phyloP scores from a whole-genome alignment of 2,329 filamentous ascomycete genomes.

The Cryoendolithus antarcticus region DNA sequence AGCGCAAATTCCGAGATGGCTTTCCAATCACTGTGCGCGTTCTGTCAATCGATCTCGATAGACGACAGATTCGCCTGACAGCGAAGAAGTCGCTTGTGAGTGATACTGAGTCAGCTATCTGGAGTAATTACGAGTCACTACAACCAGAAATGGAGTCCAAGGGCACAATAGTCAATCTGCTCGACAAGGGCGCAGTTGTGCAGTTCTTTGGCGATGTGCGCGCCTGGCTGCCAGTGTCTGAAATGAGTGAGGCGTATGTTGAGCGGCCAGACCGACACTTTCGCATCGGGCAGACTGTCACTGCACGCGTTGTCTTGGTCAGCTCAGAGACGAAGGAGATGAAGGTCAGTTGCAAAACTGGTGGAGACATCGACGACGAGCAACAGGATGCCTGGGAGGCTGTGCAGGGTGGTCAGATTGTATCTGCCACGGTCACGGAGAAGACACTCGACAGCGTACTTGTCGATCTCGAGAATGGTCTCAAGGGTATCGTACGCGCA shows the following conservation, averaged over 20 bases:
- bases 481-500: conserved; percentile 66
- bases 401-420: conserved; percentile 59
- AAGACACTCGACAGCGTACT: conserved; percentile 36
- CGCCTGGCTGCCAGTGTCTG: conserved; percentile 81
- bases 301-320: conserved; percentile 73
- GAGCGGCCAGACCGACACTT: conserved; percentile 83
- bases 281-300: conserved; percentile 78
- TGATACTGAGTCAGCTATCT: conserved; percentile 52
- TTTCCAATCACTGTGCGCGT: conserved; percentile 75
- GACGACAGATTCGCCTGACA: conserved; percentile 71
- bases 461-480: conserved; percentile 60
- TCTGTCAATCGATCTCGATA: conserved; percentile 62
- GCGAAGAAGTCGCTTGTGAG: conserved; percentile 92
- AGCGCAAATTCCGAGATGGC: conserved; percentile 89
- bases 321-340: conserved; percentile 59
- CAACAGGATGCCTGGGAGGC: conserved; percentile 61
- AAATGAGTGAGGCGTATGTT: conserved; percentile 98
- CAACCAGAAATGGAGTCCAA: conserved; percentile 63
- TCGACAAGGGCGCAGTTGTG: conserved; percentile 68
- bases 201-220: conserved; percentile 79
- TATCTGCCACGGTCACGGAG: conserved; percentile 55
- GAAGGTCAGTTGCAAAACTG: conserved; percentile 87
- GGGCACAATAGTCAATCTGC: conserved; percentile 75
- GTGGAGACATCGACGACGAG: conserved; percentile 63
- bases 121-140: conserved; percentile 66